Base-by-base conservation (phyloP, 495 filamentous ascomycete genomes). In the Lasiosphaeris hirsuta region DNA sequence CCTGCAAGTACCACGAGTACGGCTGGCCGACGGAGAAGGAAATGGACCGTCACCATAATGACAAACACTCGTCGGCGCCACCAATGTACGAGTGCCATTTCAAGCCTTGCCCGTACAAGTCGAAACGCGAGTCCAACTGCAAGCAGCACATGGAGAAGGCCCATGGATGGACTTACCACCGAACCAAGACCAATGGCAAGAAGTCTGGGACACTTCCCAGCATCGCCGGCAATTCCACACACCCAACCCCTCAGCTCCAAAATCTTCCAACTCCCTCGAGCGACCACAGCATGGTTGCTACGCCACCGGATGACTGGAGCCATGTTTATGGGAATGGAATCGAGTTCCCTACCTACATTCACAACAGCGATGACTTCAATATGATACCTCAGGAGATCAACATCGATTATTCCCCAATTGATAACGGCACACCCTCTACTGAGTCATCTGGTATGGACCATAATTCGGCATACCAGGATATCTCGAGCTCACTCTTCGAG, bases 81-180 rank as follows among this genome's bases (percentile, higher is more conserved):
- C 74, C 81, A 11, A 79, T 92, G 75, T 96, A 81, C 71, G 82
- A 86, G 65, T 98, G 94, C 75, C 72, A 82, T n/a, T 97, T 83
- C 72, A 76, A 83, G 59, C 88, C 88, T 15, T 98, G 94, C 81
- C 83, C 88, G 0, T 98, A 97, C 74, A 85, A 90, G 64, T 96
- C 92, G 42, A 97, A 96, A 78, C 87, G 94, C 30, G 89, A 96
- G 75, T 94, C 89, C 70, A 98, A 98, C 74, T 96, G 91, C 83
- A 97, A 97, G 72, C 94, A 98, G 72, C 94, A 98, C 73, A 98
- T 98, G 94, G 94, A 98, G 76, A 98, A 97, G 71, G 86, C 91
- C 0, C 94, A 98, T 65, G 85, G 86, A 42, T 97, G 90, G 86
- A 77, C 79, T 4, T 98, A 98, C 60, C 83, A 89, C 60, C 88